phyloP scores from a whole-genome alignment of 176 grass and related monocot genomes.

The Phyllostachys edulis region DNA sequence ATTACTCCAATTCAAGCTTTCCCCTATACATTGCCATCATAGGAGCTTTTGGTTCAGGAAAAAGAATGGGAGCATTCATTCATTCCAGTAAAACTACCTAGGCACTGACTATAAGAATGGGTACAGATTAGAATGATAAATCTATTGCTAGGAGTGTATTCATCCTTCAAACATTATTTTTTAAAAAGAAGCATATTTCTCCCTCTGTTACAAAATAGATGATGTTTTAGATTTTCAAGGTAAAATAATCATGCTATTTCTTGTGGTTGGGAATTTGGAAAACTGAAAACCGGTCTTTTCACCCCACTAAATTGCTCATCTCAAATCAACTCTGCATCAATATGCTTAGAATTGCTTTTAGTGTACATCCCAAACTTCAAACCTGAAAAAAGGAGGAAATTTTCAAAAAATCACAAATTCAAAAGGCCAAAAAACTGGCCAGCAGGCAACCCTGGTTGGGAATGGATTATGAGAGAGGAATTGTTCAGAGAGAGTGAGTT shows the following conservation, averaged over 20 bases:
- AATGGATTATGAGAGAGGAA: conserved; percentile 8
- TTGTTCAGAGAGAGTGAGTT: neutral
- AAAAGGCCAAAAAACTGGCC: neutral
- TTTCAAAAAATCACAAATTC: neutral
- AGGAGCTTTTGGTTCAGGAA: neutral
- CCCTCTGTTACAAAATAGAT: conserved; percentile 7
- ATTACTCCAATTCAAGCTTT: conserved; percentile 6
- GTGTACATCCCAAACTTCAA: neutral
- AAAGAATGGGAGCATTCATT: neutral
- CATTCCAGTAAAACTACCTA: neutral
- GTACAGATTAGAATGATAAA: neutral
- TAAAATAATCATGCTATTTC: conserved; percentile 2
- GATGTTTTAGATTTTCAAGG: neutral
- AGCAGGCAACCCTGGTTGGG: neutral
- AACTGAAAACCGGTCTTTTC: neutral
- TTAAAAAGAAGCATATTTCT: neutral
- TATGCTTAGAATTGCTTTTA: neutral
- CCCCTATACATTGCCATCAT: neutral
- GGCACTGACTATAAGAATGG: neutral
- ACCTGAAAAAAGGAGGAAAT: neutral
- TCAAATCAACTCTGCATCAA: neutral
- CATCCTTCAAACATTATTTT: neutral
- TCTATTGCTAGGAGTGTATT: conserved; percentile 11
- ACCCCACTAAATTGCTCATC: neutral
- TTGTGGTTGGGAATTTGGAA: neutral